These are phyloP conservation scores for Jaltomata sinuosa DNA, from an alignment of 257 asterid genomes.

Conservation along the genomic window DNA sequence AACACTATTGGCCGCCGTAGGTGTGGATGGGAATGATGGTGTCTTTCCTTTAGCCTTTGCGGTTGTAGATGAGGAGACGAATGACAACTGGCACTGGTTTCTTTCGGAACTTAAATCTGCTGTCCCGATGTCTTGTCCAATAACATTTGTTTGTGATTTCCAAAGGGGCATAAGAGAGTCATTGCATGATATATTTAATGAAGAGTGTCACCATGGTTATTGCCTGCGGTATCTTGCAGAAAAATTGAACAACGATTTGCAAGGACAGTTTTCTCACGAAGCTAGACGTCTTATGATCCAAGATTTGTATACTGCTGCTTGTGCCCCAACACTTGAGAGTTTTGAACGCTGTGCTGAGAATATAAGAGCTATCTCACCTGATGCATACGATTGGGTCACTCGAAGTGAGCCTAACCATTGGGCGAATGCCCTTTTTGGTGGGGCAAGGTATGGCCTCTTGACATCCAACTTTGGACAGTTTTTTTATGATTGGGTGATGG, in stretches of 20 bases:
- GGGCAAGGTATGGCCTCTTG: slow-evolving; percentile 84
- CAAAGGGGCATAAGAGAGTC: slow-evolving; percentile 84
- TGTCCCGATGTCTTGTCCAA: slow-evolving; percentile 54
- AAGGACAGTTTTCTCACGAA: slow-evolving; percentile 95
- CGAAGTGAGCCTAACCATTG: slow-evolving; percentile 84
- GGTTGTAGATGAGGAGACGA: slow-evolving; percentile 91
- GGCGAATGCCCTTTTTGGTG: slow-evolving; percentile 79
- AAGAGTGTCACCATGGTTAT: slow-evolving; percentile 80
- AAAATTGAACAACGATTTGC: slow-evolving; percentile 80
- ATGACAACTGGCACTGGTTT: slow-evolving; percentile 97
- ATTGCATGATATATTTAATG: slow-evolving; percentile 56
- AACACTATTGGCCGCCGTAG: slow-evolving; percentile 77
- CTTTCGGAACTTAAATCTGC: slow-evolving; percentile 70
- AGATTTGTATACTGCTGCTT: slow-evolving; percentile 91
- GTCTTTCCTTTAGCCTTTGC: slow-evolving; percentile 94
- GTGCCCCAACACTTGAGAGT: slow-evolving; percentile 60
- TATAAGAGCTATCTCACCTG: slow-evolving; percentile 87
- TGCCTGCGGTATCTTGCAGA: slow-evolving; percentile 90
- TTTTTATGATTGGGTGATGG: slow-evolving; percentile 90
- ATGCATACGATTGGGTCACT: slow-evolving; percentile 87
- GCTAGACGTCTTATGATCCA: slow-evolving; percentile 96
- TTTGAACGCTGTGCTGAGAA: slow-evolving; percentile 64
- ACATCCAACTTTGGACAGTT: slow-evolving; percentile 82
- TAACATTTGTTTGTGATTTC: slow-evolving; percentile 87
- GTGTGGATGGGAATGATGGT: slow-evolving; percentile 90